These are phyloP conservation scores for Suhomyces ambrosiae DNA, from an alignment of 1,139 yeast species.

Conservation along the genomic window DNA sequence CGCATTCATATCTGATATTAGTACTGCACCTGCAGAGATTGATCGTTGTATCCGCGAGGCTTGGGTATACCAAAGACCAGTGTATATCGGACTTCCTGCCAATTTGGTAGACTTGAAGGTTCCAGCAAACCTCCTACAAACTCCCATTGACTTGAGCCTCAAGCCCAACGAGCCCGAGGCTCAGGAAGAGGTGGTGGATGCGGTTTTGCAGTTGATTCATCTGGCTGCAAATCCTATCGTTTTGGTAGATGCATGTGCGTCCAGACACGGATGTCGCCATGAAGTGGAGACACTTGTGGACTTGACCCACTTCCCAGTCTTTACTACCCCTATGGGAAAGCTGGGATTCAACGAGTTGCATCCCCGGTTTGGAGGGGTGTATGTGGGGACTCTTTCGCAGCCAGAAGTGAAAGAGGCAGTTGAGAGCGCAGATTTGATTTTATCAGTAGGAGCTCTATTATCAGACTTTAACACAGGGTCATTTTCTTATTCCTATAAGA, in stretches of 20 bases:
- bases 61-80: conserved; percentile 40
- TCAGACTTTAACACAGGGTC: conserved; percentile 46
- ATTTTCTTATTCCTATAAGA: conserved; percentile 39
- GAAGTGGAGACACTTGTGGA: conserved; percentile 37
- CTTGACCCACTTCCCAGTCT: conserved; percentile 29
- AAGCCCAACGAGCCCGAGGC: conserved; percentile 32
- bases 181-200: conserved; percentile 35
- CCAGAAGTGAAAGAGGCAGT: conserved; percentile 23
- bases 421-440: conserved; percentile 23
- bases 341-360: conserved; percentile 21
- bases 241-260: conserved; percentile 41
- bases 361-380: conserved; percentile 24
- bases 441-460: conserved; percentile 33
- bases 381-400: conserved; percentile 24
- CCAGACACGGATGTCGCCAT: conserved; percentile 33
- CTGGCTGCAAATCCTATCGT: conserved; percentile 36
- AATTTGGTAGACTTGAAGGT: conserved; percentile 41
- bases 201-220: conserved; percentile 30
- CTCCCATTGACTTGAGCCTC: conserved; percentile 34
- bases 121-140: conserved; percentile 30
- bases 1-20: conserved; percentile 32
- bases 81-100: conserved; percentile 42
- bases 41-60: conserved; percentile 42
- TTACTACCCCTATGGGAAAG: conserved; percentile 26
- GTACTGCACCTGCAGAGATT: conserved; percentile 34